These are phyloP conservation scores for Zychaea mexicana DNA, from an alignment of 371 early-diverging fungal genomes.

Conservation along the genomic window DNA sequence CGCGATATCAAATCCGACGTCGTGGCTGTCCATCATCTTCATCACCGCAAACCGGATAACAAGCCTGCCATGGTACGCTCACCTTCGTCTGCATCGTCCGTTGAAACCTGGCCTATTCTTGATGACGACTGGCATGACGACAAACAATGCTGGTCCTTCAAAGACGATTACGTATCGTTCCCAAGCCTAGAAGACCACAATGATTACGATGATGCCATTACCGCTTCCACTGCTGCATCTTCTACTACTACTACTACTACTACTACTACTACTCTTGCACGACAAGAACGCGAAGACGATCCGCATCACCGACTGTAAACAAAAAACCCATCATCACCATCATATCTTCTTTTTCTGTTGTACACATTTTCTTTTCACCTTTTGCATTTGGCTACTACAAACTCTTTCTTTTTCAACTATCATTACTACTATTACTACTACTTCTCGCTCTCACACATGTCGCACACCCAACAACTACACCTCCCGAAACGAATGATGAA, in stretches of 20 bases:
- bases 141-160: conserved; percentile 34
- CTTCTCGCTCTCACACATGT: no score
- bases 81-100: conserved; percentile 4
- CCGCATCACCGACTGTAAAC: neutral
- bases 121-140: conserved; percentile 26
- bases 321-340: neutral
- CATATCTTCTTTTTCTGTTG: neutral
- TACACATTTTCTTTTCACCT: neutral
- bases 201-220: neutral
- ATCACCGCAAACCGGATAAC: no score
- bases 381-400: neutral
- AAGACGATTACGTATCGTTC: conserved; percentile 42
- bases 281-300: neutral
- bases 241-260: neutral
- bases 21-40: neutral
- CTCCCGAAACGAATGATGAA: neutral
- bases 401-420: neutral
- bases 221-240: neutral
- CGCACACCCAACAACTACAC: no score
- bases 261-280: neutral
- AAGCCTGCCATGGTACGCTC: conserved; percentile 7
- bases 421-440: no score
- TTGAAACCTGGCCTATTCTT: neutral
- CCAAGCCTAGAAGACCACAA: conserved; percentile 25
- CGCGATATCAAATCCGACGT: no score